phyloP scores from a whole-genome alignment of 1,284 basidiomycete species.

The Amylostereum areolatum region DNA sequence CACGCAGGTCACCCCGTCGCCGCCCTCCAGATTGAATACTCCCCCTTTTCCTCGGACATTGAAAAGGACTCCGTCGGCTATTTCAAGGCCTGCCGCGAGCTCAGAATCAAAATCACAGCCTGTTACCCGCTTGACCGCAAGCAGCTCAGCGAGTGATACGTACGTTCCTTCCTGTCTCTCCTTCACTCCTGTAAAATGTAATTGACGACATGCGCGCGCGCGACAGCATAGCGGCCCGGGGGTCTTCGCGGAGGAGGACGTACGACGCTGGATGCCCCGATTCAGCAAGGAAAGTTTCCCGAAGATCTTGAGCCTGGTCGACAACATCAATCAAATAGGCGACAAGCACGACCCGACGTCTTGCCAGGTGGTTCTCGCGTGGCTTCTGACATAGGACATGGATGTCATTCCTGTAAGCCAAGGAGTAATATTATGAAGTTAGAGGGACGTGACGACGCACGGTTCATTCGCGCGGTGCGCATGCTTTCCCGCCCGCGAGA shows the following conservation, averaged over 20 bases:
- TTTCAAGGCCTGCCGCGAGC: conserved; percentile 43
- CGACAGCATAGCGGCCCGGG: conserved; percentile 38
- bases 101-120: conserved; percentile 49
- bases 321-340: conserved; percentile 29
- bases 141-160: conserved; percentile 51
- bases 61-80: conserved; percentile 42
- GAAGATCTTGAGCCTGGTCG: conserved; percentile 35
- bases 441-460: too few relatives aligned
- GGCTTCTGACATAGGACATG: conserved; percentile 37
- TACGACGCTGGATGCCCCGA: conserved; percentile 30
- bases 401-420: conserved; percentile 37
- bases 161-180: conserved; percentile 22
- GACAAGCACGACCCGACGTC: conserved; percentile 30
- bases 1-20: conserved; percentile 55
- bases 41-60: conserved; percentile 52
- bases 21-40: conserved; percentile 61
- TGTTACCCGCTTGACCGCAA: conserved; percentile 63
- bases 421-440: too few relatives aligned
- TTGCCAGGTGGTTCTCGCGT: conserved; percentile 44
- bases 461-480: too few relatives aligned
- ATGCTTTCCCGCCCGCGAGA: too few relatives aligned
- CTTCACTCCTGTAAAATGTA: background rate
- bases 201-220: background rate
- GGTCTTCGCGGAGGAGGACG: conserved; percentile 49
- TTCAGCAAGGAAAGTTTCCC: conserved; percentile 38